A percentile compares a stretch with the other conserved stretches of the same genome.
Evolutionary conservation across 805 yeast species (phyloP).

Genomic region (Kockiozyma suomiensis): DNA sequence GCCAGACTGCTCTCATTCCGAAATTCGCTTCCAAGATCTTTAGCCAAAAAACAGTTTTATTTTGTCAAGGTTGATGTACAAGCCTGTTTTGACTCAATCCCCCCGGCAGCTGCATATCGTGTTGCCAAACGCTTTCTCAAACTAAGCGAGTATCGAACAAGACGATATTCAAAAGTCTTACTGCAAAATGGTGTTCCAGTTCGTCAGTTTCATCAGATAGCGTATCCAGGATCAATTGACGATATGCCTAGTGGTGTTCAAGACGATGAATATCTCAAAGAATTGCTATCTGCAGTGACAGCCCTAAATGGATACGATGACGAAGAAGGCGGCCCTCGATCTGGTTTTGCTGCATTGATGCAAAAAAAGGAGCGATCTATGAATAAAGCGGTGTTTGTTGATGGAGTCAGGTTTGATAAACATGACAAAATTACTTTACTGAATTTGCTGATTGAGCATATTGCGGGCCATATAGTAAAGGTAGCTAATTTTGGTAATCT

Average conservation of each 20-base stretch:
- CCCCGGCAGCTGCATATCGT: slow-evolving; percentile 28
- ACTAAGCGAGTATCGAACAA: slow-evolving; percentile 21
- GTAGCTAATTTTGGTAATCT: slow-evolving; percentile 1
- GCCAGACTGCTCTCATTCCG: slow-evolving; percentile 47
- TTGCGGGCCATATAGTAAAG: slow-evolving; percentile 50
- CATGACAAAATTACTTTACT: slow-evolving; percentile 51
- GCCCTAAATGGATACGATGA: slow-evolving; percentile 1
- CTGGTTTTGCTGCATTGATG: slow-evolving; percentile 13
- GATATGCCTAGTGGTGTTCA: not conserved
- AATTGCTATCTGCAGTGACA: not conserved
- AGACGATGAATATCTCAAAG: slow-evolving; percentile 1
- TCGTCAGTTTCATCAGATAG: slow-evolving; percentile 1
- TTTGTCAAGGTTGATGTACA: slow-evolving; percentile 74
- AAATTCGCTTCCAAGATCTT: not conserved
- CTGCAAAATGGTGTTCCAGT: slow-evolving; percentile 10
- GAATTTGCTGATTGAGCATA: slow-evolving; percentile 53
- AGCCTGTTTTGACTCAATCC: slow-evolving; percentile 73
- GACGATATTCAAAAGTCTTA: slow-evolving; percentile 3
- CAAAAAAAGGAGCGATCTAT: not conserved
- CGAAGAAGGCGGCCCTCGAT: not conserved
- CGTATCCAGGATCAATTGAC: slow-evolving; percentile 3
- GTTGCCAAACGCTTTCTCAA: slow-evolving; percentile 26
- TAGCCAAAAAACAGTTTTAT: slow-evolving; percentile 43
- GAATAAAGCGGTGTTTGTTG: slow-evolving; percentile 19
- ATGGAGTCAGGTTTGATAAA: slow-evolving; percentile 44